Evolutionary conservation across 768 basidiomycete genomes (phyloP), one percentile per base, ranked within the genome.

Genomic region (Porpolomopsis calyptriformis): DNA sequence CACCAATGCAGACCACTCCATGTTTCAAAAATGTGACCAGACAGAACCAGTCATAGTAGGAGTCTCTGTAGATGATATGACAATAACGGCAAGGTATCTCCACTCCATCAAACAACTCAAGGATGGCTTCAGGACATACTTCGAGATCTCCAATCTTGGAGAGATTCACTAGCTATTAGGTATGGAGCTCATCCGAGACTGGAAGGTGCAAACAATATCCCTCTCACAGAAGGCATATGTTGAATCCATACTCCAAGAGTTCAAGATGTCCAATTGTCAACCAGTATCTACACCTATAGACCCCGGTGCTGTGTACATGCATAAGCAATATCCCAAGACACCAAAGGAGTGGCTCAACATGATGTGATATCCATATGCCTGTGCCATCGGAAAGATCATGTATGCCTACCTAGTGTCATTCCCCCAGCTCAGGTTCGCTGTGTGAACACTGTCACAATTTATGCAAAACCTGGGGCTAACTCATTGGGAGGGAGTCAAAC

Each of bases 221-320:
- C 9, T 48, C 48, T 2, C 46, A 51, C 40, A 49, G 38, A 4
- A 49, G 14, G 48, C 54, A 8, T 65, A 61, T 43, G 57, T 67
- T 47, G 55, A 64, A n/a, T 27, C 49, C 16, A 47, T 44, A 1
- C 50, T 67, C 1, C 45, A 54, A 1, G 60, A 54, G 9, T 67
- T 61, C 57, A 46, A 58, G 12, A 38, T 66, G 10, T 39, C 51
- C 4, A 52, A 63, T 29, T 31, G 50, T 2, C 54, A 60, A 24
- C 62, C 63, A 4, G 25, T 56, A 4, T 52, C 55, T 9, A 50
- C 47, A 6, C 62, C 59, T 3, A 55, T 60, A 48, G 55, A 59
- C n/a, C 47, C 53, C 29, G 50, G 48, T 40, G 40, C 56, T n/a
- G 24, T 35, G 0, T 49, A 62, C 3, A 47, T 53, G 0, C 40